These are phyloP conservation scores for Colletotrichum godetiae DNA, from an alignment of 2,329 filamentous ascomycete species.

Conservation along the genomic window DNA sequence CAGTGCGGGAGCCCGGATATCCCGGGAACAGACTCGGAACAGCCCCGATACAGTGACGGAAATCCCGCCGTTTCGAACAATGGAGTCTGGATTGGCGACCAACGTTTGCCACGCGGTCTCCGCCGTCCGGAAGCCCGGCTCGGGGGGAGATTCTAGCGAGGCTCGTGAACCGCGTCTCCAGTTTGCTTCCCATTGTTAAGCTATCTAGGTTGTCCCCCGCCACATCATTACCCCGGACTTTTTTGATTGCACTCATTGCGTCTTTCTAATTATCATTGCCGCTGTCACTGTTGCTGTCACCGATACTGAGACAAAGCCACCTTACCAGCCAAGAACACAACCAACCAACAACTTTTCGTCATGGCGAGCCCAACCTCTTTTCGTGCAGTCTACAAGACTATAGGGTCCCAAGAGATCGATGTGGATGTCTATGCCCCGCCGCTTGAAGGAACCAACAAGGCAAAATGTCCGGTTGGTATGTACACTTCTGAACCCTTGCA, in stretches of 20 bases:
- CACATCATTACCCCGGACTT: conserved; percentile 14
- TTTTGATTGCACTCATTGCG: not conserved
- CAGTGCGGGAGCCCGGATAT: not conserved
- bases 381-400: conserved; percentile 43
- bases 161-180: not conserved
- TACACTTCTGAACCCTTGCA: not conserved
- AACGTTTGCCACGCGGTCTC: conserved; percentile 6
- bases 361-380: conserved; percentile 36
- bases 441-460: not conserved
- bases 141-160: conserved; percentile 11
- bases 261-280: not conserved
- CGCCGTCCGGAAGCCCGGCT: conserved; percentile 16
- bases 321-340: not conserved
- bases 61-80: not conserved
- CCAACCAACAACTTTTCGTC: not conserved
- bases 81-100: not conserved
- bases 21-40: not conserved
- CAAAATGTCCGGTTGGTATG: conserved; percentile 25
- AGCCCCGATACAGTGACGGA: not conserved
- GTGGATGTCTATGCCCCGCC: conserved; percentile 43
- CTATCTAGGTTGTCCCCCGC: conserved; percentile 27
- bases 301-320: not conserved
- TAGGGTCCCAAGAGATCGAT: conserved; percentile 43
- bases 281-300: not conserved
- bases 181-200: not conserved